Conservation (phyloP, 202 grass and related monocot genomes). For the Saccharum hybrid region DNA sequence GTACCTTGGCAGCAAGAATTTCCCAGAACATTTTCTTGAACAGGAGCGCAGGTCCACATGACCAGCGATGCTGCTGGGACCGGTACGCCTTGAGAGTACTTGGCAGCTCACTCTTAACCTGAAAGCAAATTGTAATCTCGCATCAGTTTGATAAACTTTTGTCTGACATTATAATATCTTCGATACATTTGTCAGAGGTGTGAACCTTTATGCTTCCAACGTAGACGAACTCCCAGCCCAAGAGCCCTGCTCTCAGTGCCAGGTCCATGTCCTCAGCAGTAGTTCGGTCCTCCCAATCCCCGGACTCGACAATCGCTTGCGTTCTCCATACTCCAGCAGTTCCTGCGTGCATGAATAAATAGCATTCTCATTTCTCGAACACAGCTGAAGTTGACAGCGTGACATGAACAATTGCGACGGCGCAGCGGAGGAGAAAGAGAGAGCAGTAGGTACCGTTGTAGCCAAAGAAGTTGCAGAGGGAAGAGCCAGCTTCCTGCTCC, state of each 20-base stretch:
- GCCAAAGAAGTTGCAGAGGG: slow-evolving; percentile 68
- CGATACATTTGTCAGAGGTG: background rate
- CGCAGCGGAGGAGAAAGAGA: no score
- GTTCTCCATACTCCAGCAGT: slow-evolving; percentile 82
- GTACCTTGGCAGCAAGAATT: slow-evolving; percentile 59
- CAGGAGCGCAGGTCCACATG: slow-evolving; percentile 77
- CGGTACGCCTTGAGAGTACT: slow-evolving; percentile 71
- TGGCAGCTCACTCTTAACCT: slow-evolving; percentile 83
- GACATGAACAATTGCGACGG: background rate
- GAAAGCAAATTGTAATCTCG: slow-evolving; percentile 14
- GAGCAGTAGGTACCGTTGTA: slow-evolving; percentile 57
- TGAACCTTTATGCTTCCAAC: slow-evolving; percentile 65
- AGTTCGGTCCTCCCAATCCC: slow-evolving; percentile 77
- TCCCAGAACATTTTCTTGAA: slow-evolving; percentile 70
- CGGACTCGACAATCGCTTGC: slow-evolving; percentile 59
- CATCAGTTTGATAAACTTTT: background rate
- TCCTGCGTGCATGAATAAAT: slow-evolving; percentile 44
- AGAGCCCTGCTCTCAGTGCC: slow-evolving; percentile 67
- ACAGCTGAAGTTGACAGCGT: background rate
- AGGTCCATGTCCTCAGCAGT: slow-evolving; percentile 94
- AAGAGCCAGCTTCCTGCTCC: slow-evolving; percentile 81
- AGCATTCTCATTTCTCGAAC: background rate
- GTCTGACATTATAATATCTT: background rate
- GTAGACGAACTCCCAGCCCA: slow-evolving; percentile 86
- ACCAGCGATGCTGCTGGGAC: slow-evolving; percentile 83